Evolutionary conservation across 208 protist genomes (phyloP), one percentile per base, ranked within the genome.

Genomic region (Angomonas deanei): DNA sequence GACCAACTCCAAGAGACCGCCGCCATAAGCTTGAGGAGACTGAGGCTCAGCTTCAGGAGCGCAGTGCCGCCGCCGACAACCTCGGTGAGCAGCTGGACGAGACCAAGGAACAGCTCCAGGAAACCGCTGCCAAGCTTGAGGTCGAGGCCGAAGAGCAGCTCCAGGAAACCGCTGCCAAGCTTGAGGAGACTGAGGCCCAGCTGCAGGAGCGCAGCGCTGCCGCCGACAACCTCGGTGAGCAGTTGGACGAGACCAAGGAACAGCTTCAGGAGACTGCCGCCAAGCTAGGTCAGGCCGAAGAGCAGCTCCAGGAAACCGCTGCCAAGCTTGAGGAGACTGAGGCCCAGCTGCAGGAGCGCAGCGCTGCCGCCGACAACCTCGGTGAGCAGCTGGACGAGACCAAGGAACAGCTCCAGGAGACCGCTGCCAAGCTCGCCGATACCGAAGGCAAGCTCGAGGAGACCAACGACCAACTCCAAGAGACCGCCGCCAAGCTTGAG

Each of bases 311-410:
- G 36, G 64, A 72, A 30, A 73, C 64, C 5, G 36, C 54, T 8
- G 62, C 53, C n/a, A 69, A 82, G 65, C 66, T 86, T 0, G 50
- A 78, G 58, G 63, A 66, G 39, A 76, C 57, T 47, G 58, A 76
- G 21, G 27, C 49, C 31, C 55, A 75, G 62, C 59, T 80, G 24
- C 46, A 60, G 38, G 54, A 70, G 31, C 56, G 61, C 30, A 70
- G 66, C 28, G 55, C 21, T n/a, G 61, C 66, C 48, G 61, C 75
- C 0, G 53, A 68, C 24, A 63, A 63, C 30, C 70, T 64, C n/a
- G 36, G 72, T 39, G 64, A 66, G 53, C 54, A 50, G 53, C 61
- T 78, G 13, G 58, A 67, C 36, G 66, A 72, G 27, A 69, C 67
- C 28, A 31, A 46, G 36, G 36, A 42, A n/a, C 8, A 15, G 11